Evolutionary conservation across 768 basidiomycete species (phyloP), one percentile per base, ranked within the genome.

Genomic region (Sporobolomyces roseus): DNA sequence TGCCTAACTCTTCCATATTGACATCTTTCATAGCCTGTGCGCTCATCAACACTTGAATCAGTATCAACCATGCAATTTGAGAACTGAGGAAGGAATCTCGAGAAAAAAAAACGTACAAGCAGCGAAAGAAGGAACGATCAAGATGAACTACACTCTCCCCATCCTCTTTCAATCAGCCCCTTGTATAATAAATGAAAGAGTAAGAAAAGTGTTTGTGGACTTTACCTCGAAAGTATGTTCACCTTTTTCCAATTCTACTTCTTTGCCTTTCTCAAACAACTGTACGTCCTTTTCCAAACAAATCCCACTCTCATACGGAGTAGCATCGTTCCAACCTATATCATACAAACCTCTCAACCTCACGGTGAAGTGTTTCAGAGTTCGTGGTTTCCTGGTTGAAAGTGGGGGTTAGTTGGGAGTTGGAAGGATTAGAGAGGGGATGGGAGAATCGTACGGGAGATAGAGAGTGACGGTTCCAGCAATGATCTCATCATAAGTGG

Each of bases 1-100:
- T 74, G 68, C 17, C 66, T 50, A 5, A 72, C 65, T 10, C 74
- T 64, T 2, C 74, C 74, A 29, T 64, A 68, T 36, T 70, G 66
- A 23, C 67, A 72, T 1, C 74, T 63, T 55, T 74, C 74, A 50
- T 69, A 74, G 45, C 70, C 45, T 54, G 38, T 41, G 38, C 9
- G 38, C 38, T 17, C 10, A 41, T 9, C 17, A 41, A 41, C 38
- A 9, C 38, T n/a, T n/a, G n/a, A n/a, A n/a, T n/a, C n/a, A n/a
- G n/a, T n/a, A n/a, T n/a, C n/a, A n/a, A n/a, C n/a, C n/a, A n/a
- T n/a, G 38, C 38, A 17, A 41, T 41, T 17, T 9, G 38, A 41
- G 38, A 41, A 41, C 38, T 41, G 38, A 41, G 38, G 38, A 41
- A 17, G 17, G 38, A n/a, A n/a, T n/a, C n/a, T n/a, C n/a, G n/a